Evolutionary conservation across 2,329 filamentous ascomycete genomes (phyloP).

Genomic region (Torrubiellomyces zombiae): DNA sequence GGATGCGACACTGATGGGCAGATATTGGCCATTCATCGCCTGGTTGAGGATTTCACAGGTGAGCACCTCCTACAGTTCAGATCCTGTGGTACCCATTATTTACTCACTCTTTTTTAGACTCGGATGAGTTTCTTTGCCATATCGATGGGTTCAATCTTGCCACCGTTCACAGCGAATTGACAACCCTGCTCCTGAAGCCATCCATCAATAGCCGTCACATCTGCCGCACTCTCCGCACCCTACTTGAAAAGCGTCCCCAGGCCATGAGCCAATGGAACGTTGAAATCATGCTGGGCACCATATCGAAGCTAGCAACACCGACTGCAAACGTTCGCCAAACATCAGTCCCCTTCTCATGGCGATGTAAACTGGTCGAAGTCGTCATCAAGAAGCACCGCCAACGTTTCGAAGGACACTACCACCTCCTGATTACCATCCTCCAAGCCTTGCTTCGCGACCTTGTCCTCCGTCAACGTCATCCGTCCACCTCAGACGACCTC

Average conservation of each 20-base stretch:
- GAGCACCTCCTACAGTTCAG: slow-evolving; percentile 5
- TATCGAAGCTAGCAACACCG: slow-evolving; percentile 19
- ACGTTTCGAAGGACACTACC: slow-evolving; percentile 45
- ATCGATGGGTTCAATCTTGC: slow-evolving; percentile 20
- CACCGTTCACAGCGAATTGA: slow-evolving; percentile 24
- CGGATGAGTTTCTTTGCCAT: slow-evolving; percentile 12
- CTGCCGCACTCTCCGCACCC: slow-evolving; percentile 23
- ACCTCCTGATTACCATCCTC: slow-evolving; percentile 36
- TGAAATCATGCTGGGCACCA: slow-evolving; percentile 31
- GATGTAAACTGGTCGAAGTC: slow-evolving; percentile 37
- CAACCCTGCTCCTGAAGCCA: slow-evolving; percentile 15
- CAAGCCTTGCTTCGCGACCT: slow-evolving; percentile 39
- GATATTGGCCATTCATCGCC: slow-evolving; percentile 25
- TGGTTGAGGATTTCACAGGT: slow-evolving; percentile 24
- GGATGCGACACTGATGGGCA: slow-evolving; percentile 20
- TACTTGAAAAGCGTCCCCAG: slow-evolving; percentile 33
- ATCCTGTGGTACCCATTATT: too few species aligned
- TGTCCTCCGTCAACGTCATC: slow-evolving; percentile 17
- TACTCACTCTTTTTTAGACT: slow-evolving; percentile 10
- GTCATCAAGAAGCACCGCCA: slow-evolving; percentile 43
- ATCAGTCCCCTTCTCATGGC: slow-evolving; percentile 22
- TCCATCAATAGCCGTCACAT: slow-evolving; percentile 19
- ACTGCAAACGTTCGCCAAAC: slow-evolving; percentile 11
- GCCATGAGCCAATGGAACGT: slow-evolving; percentile 42
- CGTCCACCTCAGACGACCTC: slow-evolving; percentile 8